Evolutionary conservation across 495 filamentous ascomycete genomes (phyloP).

Genomic region (Penicillium verhagenii): DNA sequence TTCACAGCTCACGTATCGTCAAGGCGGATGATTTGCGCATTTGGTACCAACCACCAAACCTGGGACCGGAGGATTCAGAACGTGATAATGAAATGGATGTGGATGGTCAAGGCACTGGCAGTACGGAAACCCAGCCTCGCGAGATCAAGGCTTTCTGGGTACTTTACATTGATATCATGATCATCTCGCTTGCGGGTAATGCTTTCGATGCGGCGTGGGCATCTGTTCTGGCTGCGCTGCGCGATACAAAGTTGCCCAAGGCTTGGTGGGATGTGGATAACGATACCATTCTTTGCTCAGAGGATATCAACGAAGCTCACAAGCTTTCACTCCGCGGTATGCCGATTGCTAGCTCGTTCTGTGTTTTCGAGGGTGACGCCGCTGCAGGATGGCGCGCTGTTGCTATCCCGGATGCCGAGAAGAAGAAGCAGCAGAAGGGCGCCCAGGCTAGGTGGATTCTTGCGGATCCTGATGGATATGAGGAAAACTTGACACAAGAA

Average conservation of each 20-base stretch:
- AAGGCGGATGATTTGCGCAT: conserved; percentile 63
- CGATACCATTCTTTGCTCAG: conserved; percentile 74
- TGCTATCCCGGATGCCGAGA: conserved; percentile 42
- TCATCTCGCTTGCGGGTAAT: conserved; percentile 87
- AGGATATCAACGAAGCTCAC: conserved; percentile 45
- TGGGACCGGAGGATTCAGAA: conserved; percentile 32
- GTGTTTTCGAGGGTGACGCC: conserved; percentile 69
- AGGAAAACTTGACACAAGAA: conserved; percentile 80
- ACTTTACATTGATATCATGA: conserved; percentile 87
- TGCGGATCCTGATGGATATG: conserved; percentile 84
- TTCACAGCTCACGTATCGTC: conserved; percentile 67
- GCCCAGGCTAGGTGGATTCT: conserved; percentile 68
- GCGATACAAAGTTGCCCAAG: conserved; percentile 71
- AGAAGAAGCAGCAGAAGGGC: conserved; percentile 42
- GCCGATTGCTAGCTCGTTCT: conserved; percentile 71
- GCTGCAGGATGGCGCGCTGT: conserved; percentile 39
- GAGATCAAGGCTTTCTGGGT: conserved; percentile 87
- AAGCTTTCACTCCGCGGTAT: conserved; percentile 55
- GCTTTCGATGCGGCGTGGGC: conserved; percentile 89
- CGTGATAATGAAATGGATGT: conserved; percentile 48
- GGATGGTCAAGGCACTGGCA: conserved; percentile 20
- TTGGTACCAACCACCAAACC: conserved; percentile 56
- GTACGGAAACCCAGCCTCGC: conserved; percentile 18
- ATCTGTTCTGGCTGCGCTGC: conserved; percentile 77
- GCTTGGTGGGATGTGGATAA: conserved; percentile 85